Conservation (phyloP, 495 filamentous ascomycete species). For the Talaromyces liani region DNA sequence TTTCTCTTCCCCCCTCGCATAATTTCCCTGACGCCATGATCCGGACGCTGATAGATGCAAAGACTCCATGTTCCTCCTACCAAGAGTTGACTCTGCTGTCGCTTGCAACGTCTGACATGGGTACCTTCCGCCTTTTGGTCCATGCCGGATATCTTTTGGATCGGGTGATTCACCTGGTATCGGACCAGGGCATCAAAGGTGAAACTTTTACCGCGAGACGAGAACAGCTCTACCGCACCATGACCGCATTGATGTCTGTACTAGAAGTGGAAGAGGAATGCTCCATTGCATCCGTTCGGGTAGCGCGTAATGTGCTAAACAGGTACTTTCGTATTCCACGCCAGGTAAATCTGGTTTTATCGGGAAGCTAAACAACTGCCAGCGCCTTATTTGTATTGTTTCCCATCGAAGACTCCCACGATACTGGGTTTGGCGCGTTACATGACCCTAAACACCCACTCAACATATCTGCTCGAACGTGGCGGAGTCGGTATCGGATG, state of each 20-base stretch:
- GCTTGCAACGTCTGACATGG: constrained; percentile 12
- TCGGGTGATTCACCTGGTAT: constrained; percentile 8
- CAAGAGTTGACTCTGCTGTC: constrained; percentile 9
- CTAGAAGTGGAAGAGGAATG: constrained; percentile 11
- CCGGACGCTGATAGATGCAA: neutral
- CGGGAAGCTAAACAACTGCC: neutral
- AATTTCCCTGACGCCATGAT: neutral
- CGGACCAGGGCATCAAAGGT: constrained; percentile 1
- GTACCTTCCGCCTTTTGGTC: constrained; percentile 11
- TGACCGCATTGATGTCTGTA: constrained; percentile 7
- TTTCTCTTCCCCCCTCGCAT: neutral
- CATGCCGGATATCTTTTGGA: constrained; percentile 13
- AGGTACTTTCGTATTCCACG: constrained; percentile 1
- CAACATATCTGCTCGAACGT: constrained; percentile 9
- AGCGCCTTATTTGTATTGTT: neutral
- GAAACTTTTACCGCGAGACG: constrained; percentile 4
- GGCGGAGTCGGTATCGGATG: neutral
- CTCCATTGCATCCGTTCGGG: constrained; percentile 6
- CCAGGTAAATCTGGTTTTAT: neutral
- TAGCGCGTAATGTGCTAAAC: constrained; percentile 11
- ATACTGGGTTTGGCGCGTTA: neutral
- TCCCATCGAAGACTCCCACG: neutral
- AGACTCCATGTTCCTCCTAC: neutral
- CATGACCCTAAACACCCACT: neutral
- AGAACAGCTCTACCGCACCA: constrained; percentile 11